A percentile compares a stretch with the other conserved stretches of the same genome.
These are phyloP conservation scores for Umbelopsis vinacea DNA, from an alignment of 192 early-diverging fungal species.

Conservation along the genomic window DNA sequence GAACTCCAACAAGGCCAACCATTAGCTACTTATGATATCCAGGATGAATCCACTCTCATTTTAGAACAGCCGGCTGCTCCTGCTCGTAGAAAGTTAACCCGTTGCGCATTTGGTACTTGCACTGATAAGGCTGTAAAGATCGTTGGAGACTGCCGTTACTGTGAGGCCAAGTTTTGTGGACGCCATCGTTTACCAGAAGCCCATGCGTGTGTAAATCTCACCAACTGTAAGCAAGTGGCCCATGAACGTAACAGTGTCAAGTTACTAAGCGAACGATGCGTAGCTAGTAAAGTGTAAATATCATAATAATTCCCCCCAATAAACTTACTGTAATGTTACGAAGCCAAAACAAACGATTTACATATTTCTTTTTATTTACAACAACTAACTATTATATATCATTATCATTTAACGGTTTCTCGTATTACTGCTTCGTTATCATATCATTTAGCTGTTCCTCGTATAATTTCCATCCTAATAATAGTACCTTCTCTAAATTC, in stretches of 20 bases:
- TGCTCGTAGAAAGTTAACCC: slow-evolving; percentile 25
- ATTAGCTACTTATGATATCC: slow-evolving; percentile 76
- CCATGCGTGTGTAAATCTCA: slow-evolving; percentile 71
- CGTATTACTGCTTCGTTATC: background rate
- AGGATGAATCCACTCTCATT: slow-evolving; percentile 80
- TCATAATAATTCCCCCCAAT: background rate
- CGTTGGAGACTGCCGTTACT: slow-evolving; percentile 73
- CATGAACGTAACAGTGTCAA: slow-evolving; percentile 61
- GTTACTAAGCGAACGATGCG: slow-evolving; percentile 71
- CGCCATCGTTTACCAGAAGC: slow-evolving; percentile 77
- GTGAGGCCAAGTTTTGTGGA: slow-evolving; percentile 62
- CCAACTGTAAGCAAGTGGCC: slow-evolving; percentile 62
- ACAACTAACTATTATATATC: too few species aligned
- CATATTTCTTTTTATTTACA: background rate
- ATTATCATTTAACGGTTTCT: too few species aligned
- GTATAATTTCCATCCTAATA: slow-evolving; percentile 26
- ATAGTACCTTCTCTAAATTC: slow-evolving; percentile 45
- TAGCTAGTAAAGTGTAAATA: slow-evolving; percentile 69
- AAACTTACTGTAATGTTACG: background rate
- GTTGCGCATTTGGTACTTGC: slow-evolving; percentile 52
- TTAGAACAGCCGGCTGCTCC: slow-evolving; percentile 29
- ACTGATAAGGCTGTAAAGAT: slow-evolving; percentile 67
- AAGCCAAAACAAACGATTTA: background rate
- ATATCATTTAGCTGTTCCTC: slow-evolving; percentile 18
- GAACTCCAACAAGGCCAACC: slow-evolving; percentile 78